These are phyloP conservation scores for Dipodascus geniculatus DNA, from an alignment of 805 yeast genomes.

Conservation along the genomic window DNA sequence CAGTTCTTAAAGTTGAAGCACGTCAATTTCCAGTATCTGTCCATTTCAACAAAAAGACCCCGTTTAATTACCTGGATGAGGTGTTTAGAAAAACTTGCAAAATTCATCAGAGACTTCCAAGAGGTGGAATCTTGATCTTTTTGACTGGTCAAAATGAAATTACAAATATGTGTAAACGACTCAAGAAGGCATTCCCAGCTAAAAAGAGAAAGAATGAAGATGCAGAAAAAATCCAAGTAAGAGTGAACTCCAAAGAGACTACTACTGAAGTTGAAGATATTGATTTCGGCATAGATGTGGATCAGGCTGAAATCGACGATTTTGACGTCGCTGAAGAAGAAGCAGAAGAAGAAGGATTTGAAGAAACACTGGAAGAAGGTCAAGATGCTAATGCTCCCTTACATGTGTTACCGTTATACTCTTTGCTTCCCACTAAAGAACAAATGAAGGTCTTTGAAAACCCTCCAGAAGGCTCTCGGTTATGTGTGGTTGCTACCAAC, in stretches of 20 bases:
- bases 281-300: constrained; percentile 35
- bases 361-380: constrained; percentile 32
- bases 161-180: constrained; percentile 53
- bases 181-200: constrained; percentile 60
- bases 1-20: constrained; percentile 79
- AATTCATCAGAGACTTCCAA: constrained; percentile 77
- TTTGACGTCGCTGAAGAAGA: constrained; percentile 33
- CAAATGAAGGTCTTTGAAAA: constrained; percentile 85
- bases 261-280: constrained; percentile 82
- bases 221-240: constrained; percentile 33
- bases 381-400: constrained; percentile 69
- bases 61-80: constrained; percentile 71
- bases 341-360: constrained; percentile 43
- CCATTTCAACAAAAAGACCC: constrained; percentile 78
- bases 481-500: constrained; percentile 92
- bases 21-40: constrained; percentile 89
- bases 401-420: constrained; percentile 84
- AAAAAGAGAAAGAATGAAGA: constrained; percentile 21
- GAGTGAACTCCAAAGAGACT: constrained; percentile 44
- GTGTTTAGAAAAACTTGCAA: constrained; percentile 76
- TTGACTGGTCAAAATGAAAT: constrained; percentile 95
- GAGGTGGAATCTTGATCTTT: constrained; percentile 86
- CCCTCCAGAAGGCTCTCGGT: constrained; percentile 76
- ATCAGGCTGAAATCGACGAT: constrained; percentile 23
- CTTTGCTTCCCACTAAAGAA: constrained; percentile 84